Evolutionary conservation across 495 filamentous ascomycete species (phyloP), one percentile per base, ranked within the genome.

Genomic region (Neurospora hispaniola): DNA sequence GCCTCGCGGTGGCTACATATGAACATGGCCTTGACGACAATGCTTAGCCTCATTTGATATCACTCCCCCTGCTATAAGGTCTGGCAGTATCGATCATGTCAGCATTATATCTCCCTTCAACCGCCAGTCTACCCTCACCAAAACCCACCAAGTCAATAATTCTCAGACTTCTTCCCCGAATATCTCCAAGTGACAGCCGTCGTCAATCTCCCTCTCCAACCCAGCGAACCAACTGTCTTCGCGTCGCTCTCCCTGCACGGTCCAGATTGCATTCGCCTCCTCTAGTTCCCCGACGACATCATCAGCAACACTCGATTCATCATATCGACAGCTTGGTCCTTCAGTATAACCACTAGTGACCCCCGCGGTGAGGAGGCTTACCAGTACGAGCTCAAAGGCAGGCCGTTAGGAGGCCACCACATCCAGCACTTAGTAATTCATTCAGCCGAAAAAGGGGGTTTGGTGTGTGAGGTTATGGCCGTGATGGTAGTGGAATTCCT

Each of bases 231-330:
- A 69, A 44, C 14, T n/a, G 8, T 39, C 10, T 71, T 69, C 38
- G 73, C 78, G 10, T 73, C 66, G 20, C 42, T 79, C 69, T 78
- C 74, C 38, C 27, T 79, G 68, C 76, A 78, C 68, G 69, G 75
- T 11, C 46, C 39, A 10, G 73, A 76, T 69, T 72, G 39, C 42
- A 23, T 77, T 43, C 74, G 76, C 59, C 42, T 76, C 42, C 73
- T 79, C 20, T 43, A 71, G 68, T 76, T 79, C 69, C 77, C 74
- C 14, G 14, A 69, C 18, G 38, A 62, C 16, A 42, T 76, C 46
- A 69, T 78, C 48, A 69, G 78, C 27, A 76, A 79, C 70, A 44
- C 84, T 6, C 78, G 79, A 16, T 48, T 80, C 4, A 42, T 80
- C 42, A 72, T 83, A 35, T 73, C 79, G 7, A 76, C 82, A 39